Base-by-base conservation (phyloP, 805 yeast species). In the Blastobotrys robertii region DNA sequence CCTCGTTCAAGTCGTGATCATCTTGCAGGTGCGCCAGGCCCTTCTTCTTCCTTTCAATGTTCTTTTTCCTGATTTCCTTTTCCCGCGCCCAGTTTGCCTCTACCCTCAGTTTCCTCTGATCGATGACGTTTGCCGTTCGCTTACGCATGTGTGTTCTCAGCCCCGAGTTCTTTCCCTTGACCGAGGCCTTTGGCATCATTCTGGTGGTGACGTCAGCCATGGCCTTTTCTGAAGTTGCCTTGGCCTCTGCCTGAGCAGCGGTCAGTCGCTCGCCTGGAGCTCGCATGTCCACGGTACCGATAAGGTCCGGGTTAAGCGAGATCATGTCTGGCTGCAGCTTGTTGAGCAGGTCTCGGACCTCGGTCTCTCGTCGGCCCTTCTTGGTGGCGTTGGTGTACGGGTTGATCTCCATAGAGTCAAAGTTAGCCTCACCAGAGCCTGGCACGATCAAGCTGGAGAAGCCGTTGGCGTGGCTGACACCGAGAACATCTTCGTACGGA, bases 381-480 rank as follows among this genome's bases (percentile, higher is more conserved):
- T 84, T 77, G 8, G 95, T 76, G 57, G 94, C 97, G 62, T 73
- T 86, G 63, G 86, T 95, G 65, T 72, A 92, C 49, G 98, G 98
- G 62, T 92, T 92, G 56, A 79, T 64, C 65, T 92, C 98, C 60
- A 87, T 64, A 2, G 97, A 87, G 68, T 92, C 98, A 62, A 76
- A 87, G 65, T 92, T 92, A 48, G 98, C 96, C 67, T 92, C 98
- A 69, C 98, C 98, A 34, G 97, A 70, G 19, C 98, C 98, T 34
- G 98, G 98, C 45, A 92, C 73, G 52, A 92, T 81, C 47, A 92
- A 53, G n/a, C 92, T 79, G n/a, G 81, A 74, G 34, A 87, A 70
- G 37, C 96, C 95, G 1, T 66, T 63, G 40, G 74, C 70, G 59
- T 86, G 94, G 2, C 97, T 97, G 8, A 83, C 75, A 19, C 96